phyloP scores from a whole-genome alignment of 441 rosid species.

The Viola pubescens region DNA sequence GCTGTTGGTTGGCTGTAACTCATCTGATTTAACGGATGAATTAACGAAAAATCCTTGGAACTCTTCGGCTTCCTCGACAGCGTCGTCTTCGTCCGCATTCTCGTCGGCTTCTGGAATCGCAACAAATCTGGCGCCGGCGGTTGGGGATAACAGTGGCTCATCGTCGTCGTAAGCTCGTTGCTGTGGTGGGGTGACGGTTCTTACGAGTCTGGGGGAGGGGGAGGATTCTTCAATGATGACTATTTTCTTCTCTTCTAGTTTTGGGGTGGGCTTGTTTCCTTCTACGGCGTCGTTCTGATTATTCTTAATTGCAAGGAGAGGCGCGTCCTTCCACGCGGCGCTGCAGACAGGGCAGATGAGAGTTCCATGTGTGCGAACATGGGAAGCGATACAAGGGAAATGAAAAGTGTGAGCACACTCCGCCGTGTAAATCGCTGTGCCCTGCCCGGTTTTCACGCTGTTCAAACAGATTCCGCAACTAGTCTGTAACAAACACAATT shows the following conservation, averaged over 20 bases:
- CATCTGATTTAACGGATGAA: slow-evolving; percentile 24
- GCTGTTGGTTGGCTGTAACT: neutral
- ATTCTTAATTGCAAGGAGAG: slow-evolving; percentile 39
- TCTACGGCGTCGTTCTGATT: slow-evolving; percentile 16
- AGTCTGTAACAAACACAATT: slow-evolving; percentile 26
- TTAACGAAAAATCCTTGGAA: slow-evolving; percentile 57
- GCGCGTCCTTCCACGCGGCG: slow-evolving; percentile 63
- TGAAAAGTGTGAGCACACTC: slow-evolving; percentile 87
- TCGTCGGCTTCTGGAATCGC: slow-evolving; percentile 79
- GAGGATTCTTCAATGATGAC: slow-evolving; percentile 38
- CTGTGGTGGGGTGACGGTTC: slow-evolving; percentile 5
- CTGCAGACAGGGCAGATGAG: slow-evolving; percentile 70
- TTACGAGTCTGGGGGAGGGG: slow-evolving; percentile 27
- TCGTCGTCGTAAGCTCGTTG: slow-evolving; percentile 59
- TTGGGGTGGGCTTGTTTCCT: slow-evolving; percentile 24
- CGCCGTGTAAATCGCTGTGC: slow-evolving; percentile 86
- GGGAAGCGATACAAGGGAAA: slow-evolving; percentile 66
- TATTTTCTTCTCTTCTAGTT: slow-evolving; percentile 42
- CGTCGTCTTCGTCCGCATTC: slow-evolving; percentile 35
- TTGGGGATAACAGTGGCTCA: slow-evolving; percentile 70
- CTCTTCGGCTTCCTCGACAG: slow-evolving; percentile 31
- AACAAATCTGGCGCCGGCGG: slow-evolving; percentile 43
- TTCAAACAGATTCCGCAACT: slow-evolving; percentile 79
- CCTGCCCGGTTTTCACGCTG: slow-evolving; percentile 68
- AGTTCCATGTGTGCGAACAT: slow-evolving; percentile 33